Percentiles rank a stretch among this genome's conserved stretches.
Conservation (phyloP, 2,329 filamentous ascomycete genomes). For the Pseudogymnoascus sp. region DNA sequence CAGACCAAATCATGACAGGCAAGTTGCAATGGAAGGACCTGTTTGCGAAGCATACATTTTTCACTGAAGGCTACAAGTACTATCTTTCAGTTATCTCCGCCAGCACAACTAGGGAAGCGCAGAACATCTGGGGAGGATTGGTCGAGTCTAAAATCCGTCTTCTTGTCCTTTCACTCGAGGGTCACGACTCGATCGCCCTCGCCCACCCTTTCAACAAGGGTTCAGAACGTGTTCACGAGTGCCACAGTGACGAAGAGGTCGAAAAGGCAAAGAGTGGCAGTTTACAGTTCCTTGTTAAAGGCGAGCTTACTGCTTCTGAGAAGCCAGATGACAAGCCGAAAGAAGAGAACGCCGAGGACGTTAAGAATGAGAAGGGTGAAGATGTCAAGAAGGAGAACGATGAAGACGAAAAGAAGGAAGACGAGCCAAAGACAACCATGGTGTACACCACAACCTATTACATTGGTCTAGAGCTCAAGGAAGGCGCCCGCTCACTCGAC, state of each 20-base stretch:
- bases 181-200: conserved; percentile 68
- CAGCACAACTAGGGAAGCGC: conserved; percentile 73
- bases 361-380: conserved; percentile 32
- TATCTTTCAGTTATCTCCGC: conserved; percentile 83
- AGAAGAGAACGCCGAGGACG: conserved; percentile 35
- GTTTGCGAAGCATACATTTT: conserved; percentile 86
- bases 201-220: conserved; percentile 91
- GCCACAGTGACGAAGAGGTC: conserved; percentile 51
- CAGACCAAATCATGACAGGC: conserved; percentile 69
- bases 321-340: conserved; percentile 13
- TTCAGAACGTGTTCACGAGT: conserved; percentile 74
- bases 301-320: conserved; percentile 25
- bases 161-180: conserved; percentile 74
- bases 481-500: conserved; percentile 64
- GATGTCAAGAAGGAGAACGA: conserved; percentile 29
- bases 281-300: conserved; percentile 45
- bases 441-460: conserved; percentile 92
- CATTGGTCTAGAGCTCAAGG: conserved; percentile 73
- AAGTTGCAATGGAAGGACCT: conserved; percentile 77
- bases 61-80: conserved; percentile 88
- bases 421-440: conserved; percentile 22
- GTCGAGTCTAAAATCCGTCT: conserved; percentile 90
- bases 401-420: conserved; percentile 31
- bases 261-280: conserved; percentile 54
- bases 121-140: conserved; percentile 81